phyloP scores from a whole-genome alignment of 1,284 basidiomycete species.

The Trichosporon sp. region DNA sequence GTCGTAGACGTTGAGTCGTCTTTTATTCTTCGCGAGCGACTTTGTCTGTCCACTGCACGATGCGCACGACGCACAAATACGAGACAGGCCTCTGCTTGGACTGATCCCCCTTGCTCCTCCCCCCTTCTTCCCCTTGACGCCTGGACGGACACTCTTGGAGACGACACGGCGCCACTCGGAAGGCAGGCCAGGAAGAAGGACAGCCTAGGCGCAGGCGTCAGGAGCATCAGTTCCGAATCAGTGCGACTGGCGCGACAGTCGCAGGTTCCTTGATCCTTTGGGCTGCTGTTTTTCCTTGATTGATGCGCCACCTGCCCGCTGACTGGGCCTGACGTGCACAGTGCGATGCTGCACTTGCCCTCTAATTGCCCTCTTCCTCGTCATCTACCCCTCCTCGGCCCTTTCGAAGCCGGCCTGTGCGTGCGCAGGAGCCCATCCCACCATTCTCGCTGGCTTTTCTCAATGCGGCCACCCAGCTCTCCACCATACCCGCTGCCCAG shows the following conservation, averaged over 20 bases:
- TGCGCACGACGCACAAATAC: background rate
- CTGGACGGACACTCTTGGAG: background rate
- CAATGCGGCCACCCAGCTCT: background rate
- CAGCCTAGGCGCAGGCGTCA: background rate
- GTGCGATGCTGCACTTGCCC: constrained; percentile 3
- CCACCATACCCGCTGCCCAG: background rate
- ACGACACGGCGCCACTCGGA: constrained; percentile 12
- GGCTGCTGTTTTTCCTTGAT: constrained; percentile 9
- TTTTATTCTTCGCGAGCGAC: background rate
- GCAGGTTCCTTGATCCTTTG: background rate
- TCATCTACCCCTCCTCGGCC: background rate
- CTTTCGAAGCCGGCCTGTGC: background rate
- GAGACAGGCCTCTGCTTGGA: background rate
- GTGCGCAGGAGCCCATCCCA: background rate
- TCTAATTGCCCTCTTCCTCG: background rate
- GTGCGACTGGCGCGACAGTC: constrained; percentile 11
- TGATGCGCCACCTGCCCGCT: constrained; percentile 3
- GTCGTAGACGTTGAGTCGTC: background rate
- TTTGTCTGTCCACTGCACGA: background rate
- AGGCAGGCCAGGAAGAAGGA: background rate
- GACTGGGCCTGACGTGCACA: constrained; percentile 6
- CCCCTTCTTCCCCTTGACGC: background rate
- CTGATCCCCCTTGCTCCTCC: constrained; percentile 1
- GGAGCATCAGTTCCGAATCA: background rate
- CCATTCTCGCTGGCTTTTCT: constrained; percentile 11